Evolutionary conservation across 352 stramenopile species (phyloP).

Genomic region (Phytophthora tentaculata): DNA sequence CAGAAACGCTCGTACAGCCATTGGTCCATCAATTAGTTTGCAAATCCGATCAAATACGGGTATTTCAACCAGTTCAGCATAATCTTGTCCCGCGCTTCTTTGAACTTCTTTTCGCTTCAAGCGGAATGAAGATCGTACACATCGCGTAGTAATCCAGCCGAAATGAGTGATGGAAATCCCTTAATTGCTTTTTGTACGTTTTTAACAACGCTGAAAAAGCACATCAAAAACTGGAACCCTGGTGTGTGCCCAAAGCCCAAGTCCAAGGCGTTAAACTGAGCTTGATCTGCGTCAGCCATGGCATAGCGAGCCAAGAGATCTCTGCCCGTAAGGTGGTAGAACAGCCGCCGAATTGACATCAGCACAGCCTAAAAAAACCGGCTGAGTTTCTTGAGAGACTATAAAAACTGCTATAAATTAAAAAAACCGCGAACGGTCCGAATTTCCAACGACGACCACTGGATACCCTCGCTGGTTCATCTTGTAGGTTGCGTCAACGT

Average conservation of each 20-base stretch:
- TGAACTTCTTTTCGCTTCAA: background rate
- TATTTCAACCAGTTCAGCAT: background rate
- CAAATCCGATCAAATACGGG: background rate
- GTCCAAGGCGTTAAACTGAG: background rate
- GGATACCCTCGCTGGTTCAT: too few relatives aligned
- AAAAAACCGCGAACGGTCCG: slow-evolving; percentile 2
- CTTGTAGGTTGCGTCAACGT: slow-evolving; percentile 5
- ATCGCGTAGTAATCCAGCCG: background rate
- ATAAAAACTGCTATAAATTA: slow-evolving; percentile 3
- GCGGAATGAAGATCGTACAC: background rate
- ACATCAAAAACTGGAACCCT: slow-evolving; percentile 20
- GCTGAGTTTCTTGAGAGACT: slow-evolving; percentile 6
- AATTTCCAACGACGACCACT: slow-evolving; percentile 2
- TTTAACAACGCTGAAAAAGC: slow-evolving; percentile 3
- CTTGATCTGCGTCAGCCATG: slow-evolving; percentile 22
- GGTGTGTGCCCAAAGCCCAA: slow-evolving; percentile 1
- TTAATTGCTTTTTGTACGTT: background rate
- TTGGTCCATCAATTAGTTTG: background rate
- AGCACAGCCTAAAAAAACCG: background rate
- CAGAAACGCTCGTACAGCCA: too few relatives aligned
- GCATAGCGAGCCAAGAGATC: background rate
- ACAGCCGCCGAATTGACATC: background rate
- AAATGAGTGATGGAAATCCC: background rate
- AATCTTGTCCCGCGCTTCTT: background rate
- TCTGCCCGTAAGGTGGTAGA: background rate